A percentile compares a stretch with the other conserved stretches of the same genome.
Conservation (phyloP, 2,329 filamentous ascomycete genomes). For the Fusarium duplospermum region DNA sequence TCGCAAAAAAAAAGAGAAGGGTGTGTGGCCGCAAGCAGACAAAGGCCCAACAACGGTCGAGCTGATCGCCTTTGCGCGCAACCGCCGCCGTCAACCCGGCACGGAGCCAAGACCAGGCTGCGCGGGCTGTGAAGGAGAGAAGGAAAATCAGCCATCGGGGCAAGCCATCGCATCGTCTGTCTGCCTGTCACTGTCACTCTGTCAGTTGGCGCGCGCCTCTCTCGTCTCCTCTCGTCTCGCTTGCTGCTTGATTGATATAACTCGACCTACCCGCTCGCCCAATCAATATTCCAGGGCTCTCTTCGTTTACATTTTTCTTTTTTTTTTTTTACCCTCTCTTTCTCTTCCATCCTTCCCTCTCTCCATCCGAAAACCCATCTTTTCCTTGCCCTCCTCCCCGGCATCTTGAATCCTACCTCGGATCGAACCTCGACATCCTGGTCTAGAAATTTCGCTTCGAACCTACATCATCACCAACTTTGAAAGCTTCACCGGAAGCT, state of each 20-base stretch:
- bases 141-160: conserved; percentile 1
- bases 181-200: neutral
- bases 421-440: neutral
- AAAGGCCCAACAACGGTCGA: conserved; percentile 20
- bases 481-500: conserved; percentile 11
- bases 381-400: neutral
- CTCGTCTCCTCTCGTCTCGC: conserved; percentile 7
- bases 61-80: conserved; percentile 19
- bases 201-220: conserved; percentile 26
- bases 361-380: neutral
- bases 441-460: conserved; percentile 3
- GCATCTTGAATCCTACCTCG: neutral
- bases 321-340: neutral
- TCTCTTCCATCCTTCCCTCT: neutral
- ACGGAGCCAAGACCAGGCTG: conserved; percentile 12
- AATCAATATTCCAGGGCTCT: conserved; percentile 13
- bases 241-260: conserved; percentile 8
- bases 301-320: neutral
- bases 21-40: conserved; percentile 31
- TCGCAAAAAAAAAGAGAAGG: conserved; percentile 11
- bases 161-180: conserved; percentile 15
- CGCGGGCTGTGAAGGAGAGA: neutral
- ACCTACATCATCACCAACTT: conserved; percentile 8
- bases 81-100: neutral
- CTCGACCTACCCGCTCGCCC: conserved; percentile 2